Evolutionary conservation across 2,329 filamentous ascomycete genomes (phyloP).

Genomic region (Talaromyces sp.): DNA sequence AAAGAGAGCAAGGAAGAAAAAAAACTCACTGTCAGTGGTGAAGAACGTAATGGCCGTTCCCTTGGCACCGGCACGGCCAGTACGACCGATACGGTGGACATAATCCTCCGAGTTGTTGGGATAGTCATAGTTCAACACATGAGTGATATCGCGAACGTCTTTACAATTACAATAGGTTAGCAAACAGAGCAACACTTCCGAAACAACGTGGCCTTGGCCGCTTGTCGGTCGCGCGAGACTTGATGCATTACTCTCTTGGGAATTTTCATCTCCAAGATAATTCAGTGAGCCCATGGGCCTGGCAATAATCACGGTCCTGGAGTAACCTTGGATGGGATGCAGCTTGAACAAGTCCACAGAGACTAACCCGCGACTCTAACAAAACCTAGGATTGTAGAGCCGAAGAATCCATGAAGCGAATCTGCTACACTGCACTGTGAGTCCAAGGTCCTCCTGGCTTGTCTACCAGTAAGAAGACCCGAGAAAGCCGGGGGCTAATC

Average conservation of each 20-base stretch:
- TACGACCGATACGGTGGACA: slow-evolving; percentile 64
- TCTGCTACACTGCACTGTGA: slow-evolving; percentile 65
- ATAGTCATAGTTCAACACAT: slow-evolving; percentile 99
- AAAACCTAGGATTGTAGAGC: slow-evolving; percentile 52
- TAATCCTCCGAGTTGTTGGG: slow-evolving; percentile 82
- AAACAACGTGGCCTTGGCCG: slow-evolving; percentile 45
- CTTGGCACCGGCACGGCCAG: slow-evolving; percentile 71
- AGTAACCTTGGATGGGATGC: slow-evolving; percentile 61
- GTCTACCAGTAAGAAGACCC: slow-evolving; percentile 73
- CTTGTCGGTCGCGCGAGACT: slow-evolving; percentile 57
- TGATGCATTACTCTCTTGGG: slow-evolving; percentile 56
- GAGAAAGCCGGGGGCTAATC: slow-evolving; percentile 80
- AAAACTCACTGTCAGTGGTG: slow-evolving; percentile 91
- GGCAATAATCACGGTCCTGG: slow-evolving; percentile 58
- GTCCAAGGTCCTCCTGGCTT: slow-evolving; percentile 82
- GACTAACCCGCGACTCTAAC: slow-evolving; percentile 73
- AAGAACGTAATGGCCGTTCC: slow-evolving; percentile 98
- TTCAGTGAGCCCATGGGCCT: slow-evolving; percentile 46
- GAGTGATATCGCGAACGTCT: slow-evolving; percentile 99
- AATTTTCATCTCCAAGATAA: slow-evolving; percentile 35
- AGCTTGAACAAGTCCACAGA: slow-evolving; percentile 74
- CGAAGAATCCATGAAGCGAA: slow-evolving; percentile 69
- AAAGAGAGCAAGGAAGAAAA: slow-evolving; percentile 8
- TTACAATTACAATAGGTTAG: slow-evolving; percentile 69
- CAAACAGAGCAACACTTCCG: slow-evolving; percentile 48